phyloP scores from a whole-genome alignment of 1,284 basidiomycete genomes.

The Trichosporon asahii region DNA sequence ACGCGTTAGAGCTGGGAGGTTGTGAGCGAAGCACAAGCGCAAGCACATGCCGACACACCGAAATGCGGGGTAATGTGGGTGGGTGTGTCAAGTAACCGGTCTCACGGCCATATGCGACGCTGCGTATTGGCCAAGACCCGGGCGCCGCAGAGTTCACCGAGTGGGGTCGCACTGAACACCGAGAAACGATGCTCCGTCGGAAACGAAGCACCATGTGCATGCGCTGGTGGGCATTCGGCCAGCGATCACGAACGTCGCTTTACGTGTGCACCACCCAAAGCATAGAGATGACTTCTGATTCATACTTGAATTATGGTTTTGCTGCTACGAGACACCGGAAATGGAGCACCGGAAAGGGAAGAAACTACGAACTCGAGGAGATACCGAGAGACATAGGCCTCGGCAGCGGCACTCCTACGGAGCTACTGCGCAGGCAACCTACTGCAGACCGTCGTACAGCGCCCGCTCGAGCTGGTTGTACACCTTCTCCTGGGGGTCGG shows the following conservation, averaged over 20 bases:
- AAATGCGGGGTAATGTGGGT: neutral
- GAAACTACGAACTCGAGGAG: neutral
- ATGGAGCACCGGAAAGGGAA: neutral
- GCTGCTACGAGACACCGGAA: neutral
- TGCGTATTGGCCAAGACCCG: neutral
- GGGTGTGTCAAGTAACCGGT: neutral
- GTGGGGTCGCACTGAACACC: neutral
- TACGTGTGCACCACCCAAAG: neutral
- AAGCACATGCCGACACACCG: constrained; percentile 1
- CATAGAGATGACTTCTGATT: neutral
- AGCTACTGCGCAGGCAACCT: neutral
- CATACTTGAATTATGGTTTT: no score
- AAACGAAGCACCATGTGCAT: neutral
- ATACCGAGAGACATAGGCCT: no score
- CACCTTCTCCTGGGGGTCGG: constrained; percentile 16
- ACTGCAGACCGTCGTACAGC: constrained; percentile 34
- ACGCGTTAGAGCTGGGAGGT: no score
- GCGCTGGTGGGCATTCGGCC: neutral
- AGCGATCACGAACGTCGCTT: neutral
- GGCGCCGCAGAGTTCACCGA: neutral
- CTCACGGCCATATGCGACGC: constrained; percentile 1
- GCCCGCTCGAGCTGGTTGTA: constrained; percentile 37
- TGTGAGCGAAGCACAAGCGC: neutral
- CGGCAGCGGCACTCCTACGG: no score
- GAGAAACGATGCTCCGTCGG: neutral